These are phyloP conservation scores for Fagopyrum esculentum DNA, from an alignment of 148 eudicot species.

Conservation along the genomic window DNA sequence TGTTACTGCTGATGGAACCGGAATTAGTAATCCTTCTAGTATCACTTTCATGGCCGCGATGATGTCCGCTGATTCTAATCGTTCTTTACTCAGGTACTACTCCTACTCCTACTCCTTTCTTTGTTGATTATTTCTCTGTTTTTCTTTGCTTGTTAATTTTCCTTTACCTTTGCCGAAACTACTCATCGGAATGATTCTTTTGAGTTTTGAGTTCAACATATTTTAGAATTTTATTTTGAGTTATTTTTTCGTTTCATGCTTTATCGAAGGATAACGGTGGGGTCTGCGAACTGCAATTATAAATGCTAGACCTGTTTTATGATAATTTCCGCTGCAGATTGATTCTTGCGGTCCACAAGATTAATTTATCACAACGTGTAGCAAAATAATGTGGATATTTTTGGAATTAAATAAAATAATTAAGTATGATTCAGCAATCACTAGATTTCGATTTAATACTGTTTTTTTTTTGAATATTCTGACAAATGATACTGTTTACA, in stretches of 20 bases:
- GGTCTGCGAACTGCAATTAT: background rate
- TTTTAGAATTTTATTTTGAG: background rate
- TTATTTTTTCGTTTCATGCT: background rate
- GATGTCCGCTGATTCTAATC: background rate
- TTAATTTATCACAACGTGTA: background rate
- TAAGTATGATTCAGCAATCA: background rate
- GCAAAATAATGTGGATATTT: background rate
- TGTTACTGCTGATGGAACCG: background rate
- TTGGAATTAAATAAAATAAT: background rate
- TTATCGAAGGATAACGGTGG: conserved; percentile 8
- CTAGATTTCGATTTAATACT: background rate
- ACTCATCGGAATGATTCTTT: background rate
- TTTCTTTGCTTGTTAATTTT: background rate
- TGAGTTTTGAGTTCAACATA: background rate
- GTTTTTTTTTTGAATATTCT: background rate
- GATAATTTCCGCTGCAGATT: background rate
- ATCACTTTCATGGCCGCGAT: background rate
- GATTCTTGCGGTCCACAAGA: conserved; percentile 8
- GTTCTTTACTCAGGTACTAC: background rate
- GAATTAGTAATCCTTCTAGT: background rate
- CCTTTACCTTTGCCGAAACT: background rate
- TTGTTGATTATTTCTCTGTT: background rate
- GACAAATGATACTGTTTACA: background rate
- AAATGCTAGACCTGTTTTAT: background rate
- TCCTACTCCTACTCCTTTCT: background rate